Conservation (phyloP, 169 alveolate genomes). For the Cryptosporidium parvum region DNA sequence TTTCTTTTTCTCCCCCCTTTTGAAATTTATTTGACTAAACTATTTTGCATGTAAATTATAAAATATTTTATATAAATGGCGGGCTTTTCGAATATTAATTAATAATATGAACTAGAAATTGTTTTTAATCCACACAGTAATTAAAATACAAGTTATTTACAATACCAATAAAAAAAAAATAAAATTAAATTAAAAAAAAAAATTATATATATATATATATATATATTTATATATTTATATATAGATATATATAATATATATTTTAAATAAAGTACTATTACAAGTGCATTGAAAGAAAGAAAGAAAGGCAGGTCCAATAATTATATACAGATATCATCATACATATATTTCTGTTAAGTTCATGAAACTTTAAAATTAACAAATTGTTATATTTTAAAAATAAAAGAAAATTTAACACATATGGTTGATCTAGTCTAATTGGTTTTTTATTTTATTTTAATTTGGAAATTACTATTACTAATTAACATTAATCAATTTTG, state of each 20-base stretch:
- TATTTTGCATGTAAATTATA: neutral
- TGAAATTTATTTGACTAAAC: neutral
- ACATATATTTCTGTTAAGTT: neutral
- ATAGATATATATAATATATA: too few species aligned
- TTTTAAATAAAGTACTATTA: too few species aligned
- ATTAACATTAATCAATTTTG: neutral
- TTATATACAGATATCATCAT: too few species aligned
- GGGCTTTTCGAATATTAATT: neutral
- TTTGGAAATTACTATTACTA: too few species aligned
- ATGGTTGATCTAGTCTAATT: neutral
- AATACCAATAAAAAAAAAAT: too few species aligned
- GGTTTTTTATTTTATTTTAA: too few species aligned
- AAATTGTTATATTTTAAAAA: too few species aligned
- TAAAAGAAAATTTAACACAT: neutral
- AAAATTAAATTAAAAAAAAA: too few species aligned
- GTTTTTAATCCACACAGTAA: conserved; percentile 1
- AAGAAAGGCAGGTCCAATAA: neutral
- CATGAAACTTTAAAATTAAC: neutral
- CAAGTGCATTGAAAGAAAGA: too few species aligned
- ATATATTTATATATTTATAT: too few species aligned
- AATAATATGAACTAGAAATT: conserved; percentile 13
- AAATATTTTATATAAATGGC: conserved; percentile 5
- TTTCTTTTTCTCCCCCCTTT: neutral
- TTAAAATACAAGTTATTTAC: neutral
- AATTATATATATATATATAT: too few species aligned